Evolutionary conservation across 805 yeast genomes (phyloP), one percentile per base, ranked within the genome.

Genomic region (Cyberlindnera euphorbiae): DNA sequence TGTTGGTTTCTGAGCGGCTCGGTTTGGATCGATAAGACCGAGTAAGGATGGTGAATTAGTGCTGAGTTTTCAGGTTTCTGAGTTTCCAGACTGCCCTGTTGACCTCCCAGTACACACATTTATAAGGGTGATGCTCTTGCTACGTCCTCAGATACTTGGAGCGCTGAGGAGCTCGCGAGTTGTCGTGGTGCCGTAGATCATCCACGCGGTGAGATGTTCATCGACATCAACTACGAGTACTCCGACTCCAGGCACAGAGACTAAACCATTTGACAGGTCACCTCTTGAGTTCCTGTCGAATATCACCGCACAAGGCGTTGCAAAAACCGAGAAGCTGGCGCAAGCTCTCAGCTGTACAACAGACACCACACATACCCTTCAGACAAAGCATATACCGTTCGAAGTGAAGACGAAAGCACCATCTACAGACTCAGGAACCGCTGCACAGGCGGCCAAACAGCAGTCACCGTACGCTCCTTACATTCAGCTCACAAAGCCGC

Each of bases 401-500:
- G 62, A 70, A 27, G 80, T 81, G 4, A 69, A 68, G 33, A 56
- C 70, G 0, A 73, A 69, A 42, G 47, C 50, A 1, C 50, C 26
- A 17, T 8, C 25, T 23, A 7, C 8, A 11, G 26, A 26, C 28
- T 7, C 8, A 26, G 28, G 7, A 24, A 14, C 11, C 15, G 33
- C 31, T 9, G 16, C 27, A 7, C 23, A 12, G 12, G 16, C 28
- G 8, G 4, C 21, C 41, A 25, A 42, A 42, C 14, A 34, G 57
- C 38, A 43, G 6, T 59, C 57, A 16, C 53, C 56, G 16, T 54
- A 71, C 1, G 68, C 69, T 17, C 82, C 88, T 1, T 88, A 86
- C 53, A 36, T 87, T 8, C 85, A 85, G 42, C 70, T 93, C n/a
- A 76, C 96, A 4, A 93, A 93, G 59, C 98, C 98, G 12, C 73